phyloP scores from a whole-genome alignment of 495 filamentous ascomycete species.

The Terfezia boudieri region DNA sequence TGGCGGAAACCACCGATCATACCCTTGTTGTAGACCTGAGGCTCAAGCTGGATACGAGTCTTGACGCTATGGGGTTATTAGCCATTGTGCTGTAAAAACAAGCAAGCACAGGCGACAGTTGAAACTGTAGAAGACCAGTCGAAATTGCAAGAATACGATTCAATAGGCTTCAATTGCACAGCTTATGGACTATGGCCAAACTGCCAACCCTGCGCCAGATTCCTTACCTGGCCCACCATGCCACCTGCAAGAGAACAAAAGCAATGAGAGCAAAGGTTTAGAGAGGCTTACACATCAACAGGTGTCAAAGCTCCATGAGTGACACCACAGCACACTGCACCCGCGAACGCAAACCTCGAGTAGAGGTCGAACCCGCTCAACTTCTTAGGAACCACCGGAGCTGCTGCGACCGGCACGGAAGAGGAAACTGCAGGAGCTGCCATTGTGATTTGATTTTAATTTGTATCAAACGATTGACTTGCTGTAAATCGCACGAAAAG shows the following conservation, averaged over 20 bases:
- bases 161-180: no score
- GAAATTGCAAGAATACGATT: no score
- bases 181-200: no score
- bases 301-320: constrained; percentile 84
- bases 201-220: no score
- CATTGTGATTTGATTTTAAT: not conserved
- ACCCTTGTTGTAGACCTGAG: constrained; percentile 69
- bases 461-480: no score
- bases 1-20: constrained; percentile 70
- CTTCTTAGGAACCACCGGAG: constrained; percentile 8
- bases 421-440: not conserved
- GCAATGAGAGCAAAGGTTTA: constrained; percentile 30
- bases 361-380: constrained; percentile 37
- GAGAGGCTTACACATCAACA: constrained; percentile 72
- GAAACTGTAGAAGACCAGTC: no score
- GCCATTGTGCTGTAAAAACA: not conserved
- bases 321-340: constrained; percentile 82
- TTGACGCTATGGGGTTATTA: constrained; percentile 44
- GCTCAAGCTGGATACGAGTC: constrained; percentile 86
- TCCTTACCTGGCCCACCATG: no score
- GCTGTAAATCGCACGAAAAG: no score
- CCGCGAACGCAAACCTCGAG: constrained; percentile 75
- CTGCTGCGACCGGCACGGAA: not conserved
- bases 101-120: no score
- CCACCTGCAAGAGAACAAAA: no score